Conservation (phyloP, 352 stramenopile species). For the Globisporangium acanthophoron region DNA sequence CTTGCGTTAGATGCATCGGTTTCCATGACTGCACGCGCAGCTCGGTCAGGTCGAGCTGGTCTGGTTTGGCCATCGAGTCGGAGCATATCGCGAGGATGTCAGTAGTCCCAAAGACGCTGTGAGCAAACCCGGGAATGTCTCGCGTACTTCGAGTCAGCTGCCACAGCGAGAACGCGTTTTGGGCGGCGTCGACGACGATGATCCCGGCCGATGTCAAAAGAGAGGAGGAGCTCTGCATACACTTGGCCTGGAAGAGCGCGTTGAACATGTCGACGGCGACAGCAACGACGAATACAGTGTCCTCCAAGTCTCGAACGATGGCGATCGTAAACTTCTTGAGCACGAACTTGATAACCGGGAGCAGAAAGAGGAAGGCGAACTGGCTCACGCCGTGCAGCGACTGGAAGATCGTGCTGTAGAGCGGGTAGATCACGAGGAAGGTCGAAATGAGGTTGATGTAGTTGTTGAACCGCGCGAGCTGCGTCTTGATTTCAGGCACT, state of each 20-base stretch:
- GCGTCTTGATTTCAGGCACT: constrained; percentile 1
- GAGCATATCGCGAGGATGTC: neutral
- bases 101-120: neutral
- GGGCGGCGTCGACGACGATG: constrained; percentile 3
- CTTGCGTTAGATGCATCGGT: neutral
- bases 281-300: neutral
- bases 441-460: neutral
- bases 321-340: neutral
- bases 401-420: constrained; percentile 5
- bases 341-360: constrained; percentile 5
- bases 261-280: constrained; percentile 9
- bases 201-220: constrained; percentile 16
- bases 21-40: constrained; percentile 3
- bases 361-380: constrained; percentile 9
- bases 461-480: constrained; percentile 1
- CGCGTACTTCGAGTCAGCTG: neutral
- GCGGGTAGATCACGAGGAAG: constrained; percentile 5
- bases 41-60: neutral
- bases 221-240: constrained; percentile 13
- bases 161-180: constrained; percentile 6
- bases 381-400: neutral
- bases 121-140: neutral
- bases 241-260: constrained; percentile 13
- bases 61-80: neutral
- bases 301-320: constrained; percentile 2